Conservation (phyloP, 208 protist species). For the Entamoeba invadens region DNA sequence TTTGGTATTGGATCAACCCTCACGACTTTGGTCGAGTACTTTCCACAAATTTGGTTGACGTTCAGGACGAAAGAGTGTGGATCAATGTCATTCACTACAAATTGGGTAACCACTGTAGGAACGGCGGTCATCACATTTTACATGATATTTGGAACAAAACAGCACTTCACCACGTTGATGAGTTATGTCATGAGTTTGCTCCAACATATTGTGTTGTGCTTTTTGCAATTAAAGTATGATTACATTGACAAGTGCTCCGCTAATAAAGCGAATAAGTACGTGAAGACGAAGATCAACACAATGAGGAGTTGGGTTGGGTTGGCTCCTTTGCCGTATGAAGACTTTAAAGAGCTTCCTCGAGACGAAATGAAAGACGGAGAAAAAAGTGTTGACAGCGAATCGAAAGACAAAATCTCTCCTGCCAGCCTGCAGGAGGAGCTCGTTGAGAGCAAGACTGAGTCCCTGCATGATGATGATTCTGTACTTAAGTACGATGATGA, state of each 20-base stretch:
- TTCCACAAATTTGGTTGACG: background rate
- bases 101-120: background rate
- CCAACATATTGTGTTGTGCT: background rate
- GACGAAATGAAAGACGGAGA: background rate
- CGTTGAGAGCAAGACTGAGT: background rate
- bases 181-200: background rate
- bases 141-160: background rate
- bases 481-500: background rate
- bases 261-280: background rate
- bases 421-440: too few species aligned
- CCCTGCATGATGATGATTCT: background rate
- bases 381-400: background rate
- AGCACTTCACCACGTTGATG: background rate
- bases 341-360: background rate
- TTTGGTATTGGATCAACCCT: background rate
- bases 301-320: background rate
- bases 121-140: background rate
- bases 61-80: background rate
- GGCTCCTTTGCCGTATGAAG: background rate
- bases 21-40: background rate
- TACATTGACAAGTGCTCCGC: background rate
- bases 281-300: background rate
- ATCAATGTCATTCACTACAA: background rate
- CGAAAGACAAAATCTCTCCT: background rate
- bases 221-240: background rate